Base-by-base conservation (phyloP, 208 protist genomes). In the Leishmania major region DNA sequence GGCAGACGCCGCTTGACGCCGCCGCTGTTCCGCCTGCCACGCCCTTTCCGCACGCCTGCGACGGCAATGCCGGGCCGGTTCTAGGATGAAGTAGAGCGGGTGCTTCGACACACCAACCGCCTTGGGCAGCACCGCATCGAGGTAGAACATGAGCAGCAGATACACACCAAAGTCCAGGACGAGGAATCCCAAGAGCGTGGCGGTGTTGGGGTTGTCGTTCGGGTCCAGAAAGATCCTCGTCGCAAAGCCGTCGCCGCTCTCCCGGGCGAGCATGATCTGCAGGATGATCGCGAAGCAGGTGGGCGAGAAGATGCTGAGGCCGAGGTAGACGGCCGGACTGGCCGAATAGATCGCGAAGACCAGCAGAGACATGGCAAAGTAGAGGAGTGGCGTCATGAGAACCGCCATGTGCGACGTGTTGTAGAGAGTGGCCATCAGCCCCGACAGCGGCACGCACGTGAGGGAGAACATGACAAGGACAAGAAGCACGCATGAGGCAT, bases 81-180 rank as follows among this genome's bases (percentile, higher is more conserved):
- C 86, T 35, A 89, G 70, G 49, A 92, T 86, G 66, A 90, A 94
- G 82, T 93, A 95, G 55, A 92, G 70, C 45, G 89, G 89, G 77
- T 92, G 84, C 67, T 82, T 84, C 25, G 67, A 55, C 15, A 86
- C 85, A 28, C 93, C 93, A 79, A 81, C 87, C 37, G 88, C 84
- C 74, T 82, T 83, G 25, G 92, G 93, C 59, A 95, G 81, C 59
- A 96, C 92, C 28, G 74, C 81, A n/a, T 96, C 93, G n/a, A 96
- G 80, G 84, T 96, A 96, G 35, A 91, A 35, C 78, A 88, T 88
- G 31, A 96, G 79, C 3, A 94, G 1, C 15, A 89, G 40, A 78
- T 96, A 96, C 19, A 92, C 19, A 40, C 91, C 35, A 53, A 92
- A 91, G 78, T 95, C 91, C 57, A 67, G 47, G 11, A 78, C 35